These are phyloP conservation scores for Pythium coloratum DNA, from an alignment of 352 stramenopile genomes.

Conservation along the genomic window DNA sequence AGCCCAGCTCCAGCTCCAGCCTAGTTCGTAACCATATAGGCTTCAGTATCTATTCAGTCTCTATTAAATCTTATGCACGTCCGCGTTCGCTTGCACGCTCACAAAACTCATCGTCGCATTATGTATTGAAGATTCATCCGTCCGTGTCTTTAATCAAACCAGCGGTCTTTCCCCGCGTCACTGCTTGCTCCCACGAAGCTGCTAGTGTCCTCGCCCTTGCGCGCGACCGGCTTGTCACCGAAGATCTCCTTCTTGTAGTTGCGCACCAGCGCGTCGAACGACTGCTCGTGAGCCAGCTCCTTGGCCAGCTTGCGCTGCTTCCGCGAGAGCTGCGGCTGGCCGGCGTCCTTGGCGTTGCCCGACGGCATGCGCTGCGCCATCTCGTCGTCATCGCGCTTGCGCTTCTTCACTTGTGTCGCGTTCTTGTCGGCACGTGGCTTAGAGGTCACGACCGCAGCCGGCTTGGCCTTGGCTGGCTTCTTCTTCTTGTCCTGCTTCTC, in stretches of 20 bases:
- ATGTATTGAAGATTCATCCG: neutral
- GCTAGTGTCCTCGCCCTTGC: neutral
- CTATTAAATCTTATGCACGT: no score
- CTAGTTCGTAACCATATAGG: no score
- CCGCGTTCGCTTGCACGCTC: no score
- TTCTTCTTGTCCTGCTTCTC: conserved; percentile 26
- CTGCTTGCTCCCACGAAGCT: neutral
- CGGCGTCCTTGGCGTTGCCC: conserved; percentile 6
- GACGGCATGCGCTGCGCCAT: conserved; percentile 15
- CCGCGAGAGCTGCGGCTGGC: conserved; percentile 42
- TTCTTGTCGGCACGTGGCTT: conserved; percentile 31
- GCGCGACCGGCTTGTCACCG: conserved; percentile 35
- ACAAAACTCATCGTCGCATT: neutral
- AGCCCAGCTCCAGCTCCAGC: no score
- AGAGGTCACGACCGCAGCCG: conserved; percentile 29
- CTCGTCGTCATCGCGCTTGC: conserved; percentile 21
- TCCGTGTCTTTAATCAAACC: conserved; percentile 55
- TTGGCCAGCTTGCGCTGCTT: conserved; percentile 69
- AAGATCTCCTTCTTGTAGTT: conserved; percentile 88
- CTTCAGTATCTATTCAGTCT: no score
- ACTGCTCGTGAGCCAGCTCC: conserved; percentile 57
- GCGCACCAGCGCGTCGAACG: conserved; percentile 75
- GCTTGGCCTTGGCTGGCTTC: conserved; percentile 16
- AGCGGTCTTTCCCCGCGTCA: conserved; percentile 42
- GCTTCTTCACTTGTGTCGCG: conserved; percentile 29